Percentiles rank a stretch among this genome's conserved stretches.
Evolutionary conservation across 1,284 basidiomycete genomes (phyloP).

Genomic region (Sphagnurus paluster): DNA sequence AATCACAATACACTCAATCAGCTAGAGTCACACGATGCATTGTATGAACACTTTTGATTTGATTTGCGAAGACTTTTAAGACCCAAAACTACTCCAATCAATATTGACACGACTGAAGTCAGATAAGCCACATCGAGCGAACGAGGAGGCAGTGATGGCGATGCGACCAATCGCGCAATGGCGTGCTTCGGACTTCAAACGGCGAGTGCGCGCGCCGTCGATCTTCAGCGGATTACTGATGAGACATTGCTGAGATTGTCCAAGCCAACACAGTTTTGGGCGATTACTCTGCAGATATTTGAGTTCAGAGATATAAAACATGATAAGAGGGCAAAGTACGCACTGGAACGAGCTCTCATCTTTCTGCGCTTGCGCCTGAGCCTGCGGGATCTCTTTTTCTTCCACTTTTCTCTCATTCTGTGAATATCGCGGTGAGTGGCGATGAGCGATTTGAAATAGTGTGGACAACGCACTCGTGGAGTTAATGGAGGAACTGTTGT

Average conservation of each 20-base stretch:
- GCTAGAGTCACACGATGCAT: not conserved
- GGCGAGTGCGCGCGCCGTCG: slow-evolving; percentile 5
- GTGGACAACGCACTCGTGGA: slow-evolving; percentile 29
- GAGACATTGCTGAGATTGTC: slow-evolving; percentile 24
- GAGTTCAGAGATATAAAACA: not conserved
- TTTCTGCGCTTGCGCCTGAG: slow-evolving; percentile 88
- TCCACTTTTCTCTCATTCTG: slow-evolving; percentile 91
- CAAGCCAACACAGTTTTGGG: slow-evolving; percentile 27
- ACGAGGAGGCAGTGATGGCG: slow-evolving; percentile 16
- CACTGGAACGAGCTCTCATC: slow-evolving; percentile 89
- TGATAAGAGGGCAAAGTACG: slow-evolving; percentile 32
- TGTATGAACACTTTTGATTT: slow-evolving; percentile 6
- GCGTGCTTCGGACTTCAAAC: slow-evolving; percentile 1
- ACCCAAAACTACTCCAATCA: slow-evolving; percentile 14
- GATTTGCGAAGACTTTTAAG: slow-evolving; percentile 14
- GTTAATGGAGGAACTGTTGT: slow-evolving; percentile 31
- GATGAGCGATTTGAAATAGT: not conserved
- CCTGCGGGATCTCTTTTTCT: slow-evolving; percentile 87
- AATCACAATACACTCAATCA: not conserved
- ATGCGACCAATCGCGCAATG: slow-evolving; percentile 21
- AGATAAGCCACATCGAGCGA: slow-evolving; percentile 8
- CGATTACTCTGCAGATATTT: slow-evolving; percentile 39
- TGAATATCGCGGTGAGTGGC: slow-evolving; percentile 6
- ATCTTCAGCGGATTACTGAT: slow-evolving; percentile 7
- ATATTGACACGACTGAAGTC: slow-evolving; percentile 8